Base-by-base conservation (phyloP, 2,329 filamentous ascomycete genomes). In the Colletotrichum costaricense region DNA sequence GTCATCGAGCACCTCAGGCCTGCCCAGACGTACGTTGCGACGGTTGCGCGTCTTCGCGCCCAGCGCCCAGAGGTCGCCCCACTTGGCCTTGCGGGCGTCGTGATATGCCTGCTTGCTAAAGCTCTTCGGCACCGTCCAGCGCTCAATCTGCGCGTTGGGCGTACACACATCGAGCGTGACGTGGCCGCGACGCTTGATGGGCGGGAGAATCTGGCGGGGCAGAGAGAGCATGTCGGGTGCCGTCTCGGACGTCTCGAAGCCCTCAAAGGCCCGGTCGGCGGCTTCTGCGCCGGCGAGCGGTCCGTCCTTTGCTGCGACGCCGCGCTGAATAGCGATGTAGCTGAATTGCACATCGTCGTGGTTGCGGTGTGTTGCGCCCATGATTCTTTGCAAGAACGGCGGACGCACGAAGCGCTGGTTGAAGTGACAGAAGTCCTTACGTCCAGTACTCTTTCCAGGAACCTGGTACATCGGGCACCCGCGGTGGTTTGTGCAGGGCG, bases 61-160 rank as follows among this genome's bases (percentile, higher is more conserved):
- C 0, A 98, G 87, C 0, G 96, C 95, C 97, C 97, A 99, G 11
- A 98, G 86, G 81, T 98, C 97, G 52, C 97, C 97, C 97, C 96
- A 98, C 66, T 85, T 86, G 0, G 93, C 90, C 84, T 99, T 99
- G 74, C 97, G 91, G 46, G 97, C 97, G 80, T 98, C 97, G 78
- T 94, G 94, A 84, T 96, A 98, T 1, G 95, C 95, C 78, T 93
- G 91, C 77, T 90, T 92, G 81, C 92, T 93, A 83, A 93, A 97
- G 73, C 92, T 95, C 77, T 92, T 92, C 2, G 96, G 94, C 0
- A 99, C 93, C 0, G 93, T 97, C 97, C 97, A 99, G 68, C 97
- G 94, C 86, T 99, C 96, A 42, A 98, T 91, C 55, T 89, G 91
- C 38, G 94, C 97, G 1, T 90, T 88, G 0, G 96, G 93, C 0